Conservation (phyloP, 1,284 basidiomycete species). For the Cryptococcus floricola region DNA sequence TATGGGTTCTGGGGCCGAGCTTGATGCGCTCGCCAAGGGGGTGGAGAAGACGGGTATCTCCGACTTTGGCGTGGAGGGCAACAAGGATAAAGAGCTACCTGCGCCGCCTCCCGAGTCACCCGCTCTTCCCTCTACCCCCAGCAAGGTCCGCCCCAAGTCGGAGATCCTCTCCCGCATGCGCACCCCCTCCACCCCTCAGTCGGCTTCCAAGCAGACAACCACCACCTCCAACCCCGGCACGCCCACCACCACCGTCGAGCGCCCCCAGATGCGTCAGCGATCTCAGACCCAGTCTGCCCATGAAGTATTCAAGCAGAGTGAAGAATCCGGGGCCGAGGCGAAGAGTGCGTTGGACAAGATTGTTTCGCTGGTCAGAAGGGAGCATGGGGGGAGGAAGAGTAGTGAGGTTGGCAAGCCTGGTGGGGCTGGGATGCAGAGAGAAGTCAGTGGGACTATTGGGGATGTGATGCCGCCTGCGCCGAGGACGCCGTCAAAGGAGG, state of each 20-base stretch:
- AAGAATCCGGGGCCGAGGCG: constrained; percentile 28
- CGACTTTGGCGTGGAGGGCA: not conserved
- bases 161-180: not conserved
- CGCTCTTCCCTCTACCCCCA: constrained; percentile 1
- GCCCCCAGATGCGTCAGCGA: constrained; percentile 26
- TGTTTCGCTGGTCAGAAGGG: not conserved
- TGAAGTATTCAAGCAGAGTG: constrained; percentile 26
- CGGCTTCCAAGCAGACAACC: not conserved
- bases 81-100: constrained; percentile 15
- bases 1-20: constrained; percentile 3
- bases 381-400: not conserved
- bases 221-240: not conserved
- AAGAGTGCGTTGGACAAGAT: constrained; percentile 43
- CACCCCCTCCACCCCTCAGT: not conserved
- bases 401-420: constrained; percentile 8
- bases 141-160: constrained; percentile 5
- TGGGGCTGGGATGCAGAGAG: constrained; percentile 5
- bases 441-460: constrained; percentile 16
- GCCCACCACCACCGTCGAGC: not conserved
- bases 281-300: constrained; percentile 33
- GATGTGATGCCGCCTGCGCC: constrained; percentile 15
- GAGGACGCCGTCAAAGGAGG: not conserved
- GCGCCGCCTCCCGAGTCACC: constrained; percentile 11
- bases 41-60: not conserved
- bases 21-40: not conserved